A percentile compares a stretch with the other conserved stretches of the same genome.
Evolutionary conservation across 164 flowering plant genomes (phyloP).

Genomic region (Buxus sempervirens): DNA sequence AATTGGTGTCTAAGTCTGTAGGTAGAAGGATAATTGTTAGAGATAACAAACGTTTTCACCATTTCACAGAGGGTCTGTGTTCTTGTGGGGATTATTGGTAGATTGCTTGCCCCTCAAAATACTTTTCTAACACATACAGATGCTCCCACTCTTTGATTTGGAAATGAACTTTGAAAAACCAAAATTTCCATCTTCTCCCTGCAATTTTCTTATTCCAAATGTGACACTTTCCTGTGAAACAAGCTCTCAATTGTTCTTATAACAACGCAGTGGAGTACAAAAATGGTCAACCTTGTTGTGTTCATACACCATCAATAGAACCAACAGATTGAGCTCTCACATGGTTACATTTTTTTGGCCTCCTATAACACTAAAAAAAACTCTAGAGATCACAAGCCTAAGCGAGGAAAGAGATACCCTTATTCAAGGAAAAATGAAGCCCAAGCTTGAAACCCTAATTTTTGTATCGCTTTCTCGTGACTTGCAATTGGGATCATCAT

Average conservation of each 20-base stretch:
- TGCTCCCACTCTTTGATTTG: no score
- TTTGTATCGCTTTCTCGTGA: neutral
- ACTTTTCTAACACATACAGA: no score
- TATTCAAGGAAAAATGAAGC: neutral
- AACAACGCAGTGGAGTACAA: no score
- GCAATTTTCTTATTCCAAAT: no score
- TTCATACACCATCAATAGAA: neutral
- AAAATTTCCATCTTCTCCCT: no score
- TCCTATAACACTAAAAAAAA: neutral
- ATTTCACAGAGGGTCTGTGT: conserved; percentile 53
- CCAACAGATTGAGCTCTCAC: neutral
- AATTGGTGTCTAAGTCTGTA: conserved; percentile 44
- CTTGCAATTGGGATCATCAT: neutral
- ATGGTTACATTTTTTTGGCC: neutral
- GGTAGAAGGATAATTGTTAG: conserved; percentile 59
- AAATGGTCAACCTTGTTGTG: no score
- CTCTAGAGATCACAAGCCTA: neutral
- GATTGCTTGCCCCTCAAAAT: conserved; percentile 21
- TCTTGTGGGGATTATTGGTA: conserved; percentile 71
- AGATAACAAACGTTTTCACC: conserved; percentile 65
- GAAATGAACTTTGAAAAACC: no score
- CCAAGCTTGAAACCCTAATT: neutral
- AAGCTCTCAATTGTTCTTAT: no score
- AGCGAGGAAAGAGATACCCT: neutral
- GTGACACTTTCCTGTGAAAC: no score